Percentiles rank a stretch among this genome's conserved stretches.
Evolutionary conservation across 2,329 filamentous ascomycete species (phyloP).

Genomic region (Trichoderma semiorbis): DNA sequence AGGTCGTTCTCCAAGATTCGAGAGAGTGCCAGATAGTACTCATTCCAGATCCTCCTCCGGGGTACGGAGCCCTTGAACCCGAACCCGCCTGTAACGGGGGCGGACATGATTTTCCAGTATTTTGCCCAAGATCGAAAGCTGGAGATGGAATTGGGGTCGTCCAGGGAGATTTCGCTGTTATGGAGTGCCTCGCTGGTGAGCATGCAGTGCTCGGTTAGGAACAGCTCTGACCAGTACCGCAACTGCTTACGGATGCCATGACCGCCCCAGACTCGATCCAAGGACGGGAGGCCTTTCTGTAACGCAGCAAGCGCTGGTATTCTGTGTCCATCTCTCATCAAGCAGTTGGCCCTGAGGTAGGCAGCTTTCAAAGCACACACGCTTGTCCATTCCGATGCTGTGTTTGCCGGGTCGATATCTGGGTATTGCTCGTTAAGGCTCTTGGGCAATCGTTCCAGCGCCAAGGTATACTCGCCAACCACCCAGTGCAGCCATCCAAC

Average conservation of each 20-base stretch:
- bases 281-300: conserved; percentile 60
- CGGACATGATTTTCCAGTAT: conserved; percentile 59
- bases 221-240: conserved; percentile 73
- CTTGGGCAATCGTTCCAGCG: conserved; percentile 59
- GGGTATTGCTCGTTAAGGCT: conserved; percentile 56
- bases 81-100: conserved; percentile 50
- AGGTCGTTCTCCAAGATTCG: conserved; percentile 66
- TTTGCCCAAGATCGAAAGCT: conserved; percentile 65
- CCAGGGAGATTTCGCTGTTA: conserved; percentile 47
- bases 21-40: conserved; percentile 80
- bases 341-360: conserved; percentile 69
- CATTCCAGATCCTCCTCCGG: conserved; percentile 71
- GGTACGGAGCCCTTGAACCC: conserved; percentile 58
- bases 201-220: conserved; percentile 72
- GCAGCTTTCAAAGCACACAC: conserved; percentile 76
- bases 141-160: conserved; percentile 52
- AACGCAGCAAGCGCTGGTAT: conserved; percentile 64
- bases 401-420: conserved; percentile 49
- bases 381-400: conserved; percentile 70
- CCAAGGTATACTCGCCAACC: conserved; percentile 63
- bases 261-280: conserved; percentile 52
- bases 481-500: conserved; percentile 83
- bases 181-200: conserved; percentile 59
- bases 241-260: conserved; percentile 60
- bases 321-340: conserved; percentile 47